Conservation (phyloP, 2,329 filamentous ascomycete genomes). For the Helotiales sp. region DNA sequence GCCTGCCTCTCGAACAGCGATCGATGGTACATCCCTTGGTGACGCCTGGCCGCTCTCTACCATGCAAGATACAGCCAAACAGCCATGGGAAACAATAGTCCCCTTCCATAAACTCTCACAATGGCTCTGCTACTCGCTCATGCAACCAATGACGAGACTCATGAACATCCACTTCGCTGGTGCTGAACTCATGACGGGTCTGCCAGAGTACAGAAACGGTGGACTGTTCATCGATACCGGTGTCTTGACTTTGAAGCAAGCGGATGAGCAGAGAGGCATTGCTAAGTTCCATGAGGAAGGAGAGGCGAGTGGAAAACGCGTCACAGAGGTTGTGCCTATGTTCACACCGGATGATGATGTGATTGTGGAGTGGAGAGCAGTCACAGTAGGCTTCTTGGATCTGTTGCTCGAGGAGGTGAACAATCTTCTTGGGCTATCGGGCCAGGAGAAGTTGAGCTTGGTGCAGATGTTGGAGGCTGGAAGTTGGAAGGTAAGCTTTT, state of each 20-base stretch:
- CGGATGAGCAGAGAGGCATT: slow-evolving; percentile 70
- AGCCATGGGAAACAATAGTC: slow-evolving; percentile 77
- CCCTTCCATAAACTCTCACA: slow-evolving; percentile 95
- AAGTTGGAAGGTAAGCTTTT: slow-evolving; percentile 83
- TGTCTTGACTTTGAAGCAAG: slow-evolving; percentile 71
- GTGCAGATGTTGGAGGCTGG: slow-evolving; percentile 93
- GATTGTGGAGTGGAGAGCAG: slow-evolving; percentile 76
- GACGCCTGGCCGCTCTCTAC: slow-evolving; percentile 91
- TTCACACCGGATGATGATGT: slow-evolving; percentile 75
- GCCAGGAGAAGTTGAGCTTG: slow-evolving; percentile 69
- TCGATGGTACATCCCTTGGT: slow-evolving; percentile 84
- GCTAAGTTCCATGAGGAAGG: slow-evolving; percentile 70
- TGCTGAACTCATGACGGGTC: slow-evolving; percentile 77
- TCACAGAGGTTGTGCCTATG: slow-evolving; percentile 70
- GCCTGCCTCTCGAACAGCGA: slow-evolving; percentile 81
- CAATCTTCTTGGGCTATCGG: slow-evolving; percentile 64
- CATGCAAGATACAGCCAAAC: slow-evolving; percentile 62
- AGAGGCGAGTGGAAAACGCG: slow-evolving; percentile 69
- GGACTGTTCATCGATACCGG: slow-evolving; percentile 85
- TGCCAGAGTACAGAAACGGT: slow-evolving; percentile 91
- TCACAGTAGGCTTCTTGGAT: slow-evolving; percentile 74
- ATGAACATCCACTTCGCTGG: slow-evolving; percentile 81
- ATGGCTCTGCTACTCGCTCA: slow-evolving; percentile 92
- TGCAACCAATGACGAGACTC: slow-evolving; percentile 84
- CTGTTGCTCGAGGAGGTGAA: slow-evolving; percentile 71